Conservation (phyloP, 805 yeast genomes). For the Saccharomycopsis sp. region DNA sequence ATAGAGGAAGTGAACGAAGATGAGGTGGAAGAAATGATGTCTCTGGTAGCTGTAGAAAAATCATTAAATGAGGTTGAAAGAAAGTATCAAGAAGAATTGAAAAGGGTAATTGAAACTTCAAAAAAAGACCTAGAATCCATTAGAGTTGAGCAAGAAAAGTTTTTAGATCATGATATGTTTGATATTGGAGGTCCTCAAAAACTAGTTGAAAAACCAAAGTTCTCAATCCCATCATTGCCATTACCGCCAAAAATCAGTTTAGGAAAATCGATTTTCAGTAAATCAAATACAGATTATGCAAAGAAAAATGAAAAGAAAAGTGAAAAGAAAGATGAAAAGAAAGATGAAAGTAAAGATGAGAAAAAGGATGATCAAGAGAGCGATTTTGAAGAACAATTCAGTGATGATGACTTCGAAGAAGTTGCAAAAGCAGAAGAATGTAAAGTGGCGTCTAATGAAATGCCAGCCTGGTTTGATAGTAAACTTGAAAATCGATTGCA, state of each 20-base stretch:
- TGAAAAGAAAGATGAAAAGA: not conserved
- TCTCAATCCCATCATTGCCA: no score
- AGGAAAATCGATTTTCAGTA: conserved; percentile 17
- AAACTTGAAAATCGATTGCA: no score
- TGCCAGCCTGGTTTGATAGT: conserved; percentile 26
- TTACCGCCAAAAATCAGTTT: conserved; percentile 7
- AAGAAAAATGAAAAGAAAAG: no score
- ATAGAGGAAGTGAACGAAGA: no score
- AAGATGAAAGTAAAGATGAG: not conserved
- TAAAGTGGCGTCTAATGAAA: conserved; percentile 14
- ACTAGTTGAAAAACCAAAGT: no score
- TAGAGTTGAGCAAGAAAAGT: conserved; percentile 15
- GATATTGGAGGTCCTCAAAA: conserved; percentile 1
- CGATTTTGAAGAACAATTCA: not conserved
- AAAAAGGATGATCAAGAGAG: not conserved
- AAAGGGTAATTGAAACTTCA: conserved; percentile 37
- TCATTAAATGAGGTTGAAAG: conserved; percentile 23
- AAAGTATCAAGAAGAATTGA: conserved; percentile 20
- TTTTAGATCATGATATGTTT: conserved; percentile 14
- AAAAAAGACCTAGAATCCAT: conserved; percentile 31
- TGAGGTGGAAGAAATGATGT: no score
- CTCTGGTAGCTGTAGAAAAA: no score
- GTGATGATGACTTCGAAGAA: conserved; percentile 1
- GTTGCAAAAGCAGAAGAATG: conserved; percentile 4
- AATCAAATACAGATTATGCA: conserved; percentile 1